Evolutionary conservation across 495 filamentous ascomycete genomes (phyloP), one percentile per base, ranked within the genome.

Genomic region (Neurospora cerealis): DNA sequence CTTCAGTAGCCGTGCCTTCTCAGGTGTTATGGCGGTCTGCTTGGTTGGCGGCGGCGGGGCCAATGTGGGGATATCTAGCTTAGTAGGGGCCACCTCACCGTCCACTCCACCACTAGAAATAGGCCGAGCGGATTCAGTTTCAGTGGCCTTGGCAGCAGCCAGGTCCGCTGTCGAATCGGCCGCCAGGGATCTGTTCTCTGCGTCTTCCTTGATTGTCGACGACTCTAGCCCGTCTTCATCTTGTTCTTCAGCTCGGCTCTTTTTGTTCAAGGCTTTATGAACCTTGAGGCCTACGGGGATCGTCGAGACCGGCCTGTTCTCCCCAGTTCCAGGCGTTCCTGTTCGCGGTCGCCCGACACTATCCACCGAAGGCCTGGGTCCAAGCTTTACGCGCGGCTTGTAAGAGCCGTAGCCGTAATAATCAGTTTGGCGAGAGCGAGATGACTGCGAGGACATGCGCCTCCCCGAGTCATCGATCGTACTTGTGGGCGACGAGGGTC

Each of bases 1-100:
- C 84, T 95, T 97, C 93, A 97, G 93, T 73, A 99, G 84, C 75
- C 94, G 88, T 76, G 92, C 89, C 80, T 97, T 97, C 79, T 98
- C 96, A 0, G 93, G 92, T 1, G 93, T 95, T 78, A 96, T 89
- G 19, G 88, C 86, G 38, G 87, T 86, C 15, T 89, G 87, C 74
- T 86, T 89, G 60, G 75, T 76, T 10, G 82, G 71, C 1, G 77
- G 75, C 38, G 80, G 76, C 28, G 80, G 77, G 28, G 54, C 54
- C 46, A 83, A 73, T 0, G 83, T 77, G 39, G 80, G 77, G 38
- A 80, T 75, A 79, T 84, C 79, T 76, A 87, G 79, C 46, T 84
- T 84, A 72, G 85, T 74, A 73, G 60, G 83, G 88, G 74, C 87
- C 88, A 36, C 88, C 83, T 62, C 82, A 80, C 37, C 85, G 84